These are phyloP conservation scores for Fibroporia radiculosa DNA, from an alignment of 768 basidiomycete species.

Conservation along the genomic window DNA sequence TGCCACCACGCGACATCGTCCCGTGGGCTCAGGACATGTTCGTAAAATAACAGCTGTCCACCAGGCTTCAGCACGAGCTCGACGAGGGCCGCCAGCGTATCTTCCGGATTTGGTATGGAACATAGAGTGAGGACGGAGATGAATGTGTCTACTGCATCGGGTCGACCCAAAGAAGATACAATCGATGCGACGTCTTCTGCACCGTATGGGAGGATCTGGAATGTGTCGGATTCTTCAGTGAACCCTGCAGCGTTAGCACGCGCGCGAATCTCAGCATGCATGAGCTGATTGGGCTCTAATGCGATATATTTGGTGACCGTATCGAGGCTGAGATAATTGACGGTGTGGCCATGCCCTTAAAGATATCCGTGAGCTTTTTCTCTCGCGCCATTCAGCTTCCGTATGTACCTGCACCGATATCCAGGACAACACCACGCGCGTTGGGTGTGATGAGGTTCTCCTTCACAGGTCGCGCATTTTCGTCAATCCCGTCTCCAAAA, in stretches of 20 bases:
- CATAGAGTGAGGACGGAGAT: slow-evolving; percentile 62
- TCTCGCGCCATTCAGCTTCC: background rate
- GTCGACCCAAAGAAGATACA: slow-evolving; percentile 30
- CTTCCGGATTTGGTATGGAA: slow-evolving; percentile 49
- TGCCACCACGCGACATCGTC: slow-evolving; percentile 66
- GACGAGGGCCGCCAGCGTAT: slow-evolving; percentile 38
- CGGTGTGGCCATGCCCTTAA: slow-evolving; percentile 56
- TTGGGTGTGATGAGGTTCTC: slow-evolving; percentile 40
- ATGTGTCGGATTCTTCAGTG: slow-evolving; percentile 40
- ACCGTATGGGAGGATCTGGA: slow-evolving; percentile 54
- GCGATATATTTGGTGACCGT: slow-evolving; percentile 61
- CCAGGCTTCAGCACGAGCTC: slow-evolving; percentile 52
- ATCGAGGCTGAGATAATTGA: slow-evolving; percentile 47
- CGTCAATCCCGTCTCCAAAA: slow-evolving; percentile 43
- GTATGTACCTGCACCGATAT: slow-evolving; percentile 55
- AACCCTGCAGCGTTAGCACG: slow-evolving; percentile 45
- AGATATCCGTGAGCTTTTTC: background rate
- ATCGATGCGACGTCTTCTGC: slow-evolving; percentile 52
- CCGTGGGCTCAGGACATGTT: slow-evolving; percentile 55
- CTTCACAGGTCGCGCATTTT: slow-evolving; percentile 33
- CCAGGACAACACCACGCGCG: slow-evolving; percentile 55
- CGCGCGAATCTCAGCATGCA: slow-evolving; percentile 51
- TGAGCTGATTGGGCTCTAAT: slow-evolving; percentile 58
- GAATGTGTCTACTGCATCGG: slow-evolving; percentile 47
- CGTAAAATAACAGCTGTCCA: slow-evolving; percentile 58